Base-by-base conservation (phyloP, 768 basidiomycete species). In the Porpolomopsis calyptriformis region DNA sequence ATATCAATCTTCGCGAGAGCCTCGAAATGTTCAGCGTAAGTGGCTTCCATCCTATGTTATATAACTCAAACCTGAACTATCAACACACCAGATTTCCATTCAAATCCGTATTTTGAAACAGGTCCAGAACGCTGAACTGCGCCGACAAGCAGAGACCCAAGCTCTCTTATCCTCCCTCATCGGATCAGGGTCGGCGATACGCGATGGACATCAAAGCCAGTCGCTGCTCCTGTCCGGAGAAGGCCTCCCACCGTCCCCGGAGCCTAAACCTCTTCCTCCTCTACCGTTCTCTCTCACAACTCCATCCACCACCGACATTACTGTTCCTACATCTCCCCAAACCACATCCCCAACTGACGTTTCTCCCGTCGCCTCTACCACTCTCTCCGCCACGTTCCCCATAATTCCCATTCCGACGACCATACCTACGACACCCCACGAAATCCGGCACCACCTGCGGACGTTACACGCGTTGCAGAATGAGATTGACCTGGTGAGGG, bases 41-140 rank as follows among this genome's bases (percentile, higher is more conserved):
- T 62, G 25, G 9, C 41, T 41, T 36, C 14, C 29, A 37, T 11
- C 35, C 12, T 23, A 3, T 40, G 52, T 57, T 50, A 50, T 22
- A 53, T 54, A 5, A 49, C 25, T 22, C n/a, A n/a, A n/a, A n/a
- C n/a, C n/a, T n/a, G n/a, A 29, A 48, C 24, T 27, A 18, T 33
- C 36, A 45, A 7, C 18, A 20, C 31, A 8, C 9, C 20, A 74
- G 72, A 51, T 73, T 4, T 67, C 68, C 7, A 64, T 76, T 33
- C 73, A 77, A 46, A 66, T 78, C 37, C 68, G 76, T n/a, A 76
- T 72, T 12, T 64, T 77, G 43, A 71, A 71, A 48, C 65, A 73
- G 45, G 66, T 80, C 4, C 64, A 73, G 40, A 61, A 57, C 12
- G 64, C 67, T 4, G 68, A 74, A 41, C 34, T 22, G 22, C 47